Evolutionary conservation across 2,329 filamentous ascomycete species (phyloP).

Genomic region (Phialophora verrucosa): DNA sequence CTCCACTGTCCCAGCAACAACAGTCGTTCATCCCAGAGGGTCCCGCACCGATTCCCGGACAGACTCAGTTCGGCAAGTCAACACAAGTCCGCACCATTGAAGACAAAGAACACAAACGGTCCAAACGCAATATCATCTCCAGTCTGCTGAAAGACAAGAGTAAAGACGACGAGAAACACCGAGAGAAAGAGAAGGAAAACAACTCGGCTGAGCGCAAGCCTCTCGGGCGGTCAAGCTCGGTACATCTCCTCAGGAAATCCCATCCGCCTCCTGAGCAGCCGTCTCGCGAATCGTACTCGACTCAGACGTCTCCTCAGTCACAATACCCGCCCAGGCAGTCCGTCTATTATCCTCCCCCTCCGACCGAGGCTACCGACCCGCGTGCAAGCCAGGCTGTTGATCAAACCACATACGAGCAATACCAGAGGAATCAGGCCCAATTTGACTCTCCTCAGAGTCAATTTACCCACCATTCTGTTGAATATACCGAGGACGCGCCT

Average conservation of each 20-base stretch:
- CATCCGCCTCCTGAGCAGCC: constrained; percentile 21
- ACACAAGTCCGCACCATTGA: constrained; percentile 31
- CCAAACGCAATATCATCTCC: constrained; percentile 36
- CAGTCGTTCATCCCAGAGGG: constrained; percentile 30
- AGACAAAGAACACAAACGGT: constrained; percentile 36
- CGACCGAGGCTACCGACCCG: constrained; percentile 8
- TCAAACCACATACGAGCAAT: constrained; percentile 26
- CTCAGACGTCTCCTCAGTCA: constrained; percentile 31
- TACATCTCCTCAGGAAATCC: constrained; percentile 37
- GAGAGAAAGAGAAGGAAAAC: constrained; percentile 36
- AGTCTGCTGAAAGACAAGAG: constrained; percentile 35
- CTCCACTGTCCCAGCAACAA: constrained; percentile 31
- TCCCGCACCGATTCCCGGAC: constrained; percentile 32
- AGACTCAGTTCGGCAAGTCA: constrained; percentile 37
- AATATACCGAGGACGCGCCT: constrained; percentile 39
- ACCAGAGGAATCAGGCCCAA: constrained; percentile 28
- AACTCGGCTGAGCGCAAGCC: constrained; percentile 27
- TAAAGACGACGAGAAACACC: constrained; percentile 36
- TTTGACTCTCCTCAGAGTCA: constrained; percentile 35
- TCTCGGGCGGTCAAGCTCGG: constrained; percentile 36
- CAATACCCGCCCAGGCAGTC: constrained; percentile 30
- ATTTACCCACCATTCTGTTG: constrained; percentile 30
- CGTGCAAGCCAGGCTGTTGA: constrained; percentile 20
- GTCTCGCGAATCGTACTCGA: constrained; percentile 32
- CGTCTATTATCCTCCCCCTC: constrained; percentile 22